phyloP scores from a whole-genome alignment of 192 early-diverging fungal genomes.

The Thamnidium elegans region DNA sequence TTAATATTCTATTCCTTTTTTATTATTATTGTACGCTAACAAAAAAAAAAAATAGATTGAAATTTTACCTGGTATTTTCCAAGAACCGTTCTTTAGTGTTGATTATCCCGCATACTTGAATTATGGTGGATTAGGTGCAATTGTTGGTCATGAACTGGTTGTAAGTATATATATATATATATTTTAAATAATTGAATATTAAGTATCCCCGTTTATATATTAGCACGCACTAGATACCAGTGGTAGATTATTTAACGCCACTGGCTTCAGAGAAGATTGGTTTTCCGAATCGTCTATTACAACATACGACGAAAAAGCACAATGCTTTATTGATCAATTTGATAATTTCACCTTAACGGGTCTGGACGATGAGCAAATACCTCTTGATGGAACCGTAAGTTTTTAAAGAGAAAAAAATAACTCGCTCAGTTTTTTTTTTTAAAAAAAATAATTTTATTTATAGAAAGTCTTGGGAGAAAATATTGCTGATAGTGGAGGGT shows the following conservation, averaged over 20 bases:
- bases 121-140: slow-evolving; percentile 56
- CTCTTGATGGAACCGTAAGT: slow-evolving; percentile 50
- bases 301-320: slow-evolving; percentile 42
- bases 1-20: not conserved
- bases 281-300: slow-evolving; percentile 59
- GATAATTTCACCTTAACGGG: slow-evolving; percentile 41
- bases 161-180: slow-evolving; percentile 25
- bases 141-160: slow-evolving; percentile 51
- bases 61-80: slow-evolving; percentile 48
- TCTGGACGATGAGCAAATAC: slow-evolving; percentile 27
- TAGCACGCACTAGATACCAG: slow-evolving; percentile 51
- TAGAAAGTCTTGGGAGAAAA: slow-evolving; percentile 56
- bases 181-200: too few relatives aligned
- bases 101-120: slow-evolving; percentile 51
- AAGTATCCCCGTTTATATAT: not conserved
- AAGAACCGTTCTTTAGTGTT: slow-evolving; percentile 39
- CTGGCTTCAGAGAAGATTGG: slow-evolving; percentile 47
- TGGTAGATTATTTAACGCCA: slow-evolving; percentile 42
- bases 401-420: not conserved
- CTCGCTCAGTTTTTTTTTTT: slow-evolving; percentile 6
- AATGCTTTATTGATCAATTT: slow-evolving; percentile 68
- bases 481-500: slow-evolving; percentile 65
- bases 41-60: slow-evolving; percentile 29
- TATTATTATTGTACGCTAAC: not conserved
- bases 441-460: not conserved